Conservation (phyloP, 257 asterid genomes). For the Verbena officinalis region DNA sequence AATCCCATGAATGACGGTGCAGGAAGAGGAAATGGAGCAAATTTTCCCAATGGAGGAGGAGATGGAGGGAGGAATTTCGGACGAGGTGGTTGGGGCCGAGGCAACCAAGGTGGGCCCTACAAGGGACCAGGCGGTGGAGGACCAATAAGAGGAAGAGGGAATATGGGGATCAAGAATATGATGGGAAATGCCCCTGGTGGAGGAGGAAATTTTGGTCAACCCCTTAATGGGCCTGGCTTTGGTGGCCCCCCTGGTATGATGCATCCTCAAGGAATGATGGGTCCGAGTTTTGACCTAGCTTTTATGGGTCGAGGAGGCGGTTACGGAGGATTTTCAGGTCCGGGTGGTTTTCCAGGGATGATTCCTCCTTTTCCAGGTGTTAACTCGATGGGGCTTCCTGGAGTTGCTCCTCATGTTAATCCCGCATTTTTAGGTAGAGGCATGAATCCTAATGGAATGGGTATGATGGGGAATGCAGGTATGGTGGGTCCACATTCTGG, state of each 20-base stretch:
- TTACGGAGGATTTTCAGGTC: slow-evolving; percentile 87
- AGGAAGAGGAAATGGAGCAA: slow-evolving; percentile 70
- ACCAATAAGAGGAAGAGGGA: slow-evolving; percentile 67
- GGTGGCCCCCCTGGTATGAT: slow-evolving; percentile 75
- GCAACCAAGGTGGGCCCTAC: slow-evolving; percentile 60
- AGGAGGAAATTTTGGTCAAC: slow-evolving; percentile 56
- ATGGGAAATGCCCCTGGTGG: slow-evolving; percentile 64
- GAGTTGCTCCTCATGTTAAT: slow-evolving; percentile 97
- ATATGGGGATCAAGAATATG: slow-evolving; percentile 53
- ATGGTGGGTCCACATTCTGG: slow-evolving; percentile 86
- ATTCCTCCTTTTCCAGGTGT: slow-evolving; percentile 75
- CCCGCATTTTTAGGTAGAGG: slow-evolving; percentile 96
- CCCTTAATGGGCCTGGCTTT: slow-evolving; percentile 62
- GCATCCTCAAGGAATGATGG: slow-evolving; percentile 95
- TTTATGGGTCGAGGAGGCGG: slow-evolving; percentile 93
- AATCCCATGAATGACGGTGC: slow-evolving; percentile 53
- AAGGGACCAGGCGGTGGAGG: slow-evolving; percentile 79
- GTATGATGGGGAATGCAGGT: slow-evolving; percentile 81
- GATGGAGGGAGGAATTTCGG: slow-evolving; percentile 69
- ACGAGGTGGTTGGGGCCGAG: slow-evolving; percentile 90
- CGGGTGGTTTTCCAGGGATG: slow-evolving; percentile 73
- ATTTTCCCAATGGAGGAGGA: slow-evolving; percentile 49
- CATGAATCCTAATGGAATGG: slow-evolving; percentile 89
- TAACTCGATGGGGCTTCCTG: slow-evolving; percentile 85
- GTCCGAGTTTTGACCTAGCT: slow-evolving; percentile 88